Evolutionary conservation across 306 rosid genomes (phyloP).

Genomic region (Hylodesmum podocarpum): DNA sequence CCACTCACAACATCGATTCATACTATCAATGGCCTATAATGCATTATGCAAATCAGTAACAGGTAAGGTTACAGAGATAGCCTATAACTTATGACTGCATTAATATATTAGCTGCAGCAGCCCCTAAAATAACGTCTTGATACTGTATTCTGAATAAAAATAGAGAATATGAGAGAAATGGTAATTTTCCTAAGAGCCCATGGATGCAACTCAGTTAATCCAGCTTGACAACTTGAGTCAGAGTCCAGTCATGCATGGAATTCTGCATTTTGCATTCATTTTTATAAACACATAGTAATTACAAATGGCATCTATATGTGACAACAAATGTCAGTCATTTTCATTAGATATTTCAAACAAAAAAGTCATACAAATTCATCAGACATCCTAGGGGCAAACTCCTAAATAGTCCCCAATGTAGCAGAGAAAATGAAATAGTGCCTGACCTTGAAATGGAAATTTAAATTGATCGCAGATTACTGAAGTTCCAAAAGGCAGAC

Average conservation of each 20-base stretch:
- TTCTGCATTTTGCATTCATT: constrained; percentile 3
- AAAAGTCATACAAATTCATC: constrained; percentile 22
- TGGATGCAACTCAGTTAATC: constrained; percentile 4
- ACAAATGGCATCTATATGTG: constrained; percentile 1
- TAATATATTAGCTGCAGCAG: neutral
- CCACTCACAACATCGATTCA: neutral
- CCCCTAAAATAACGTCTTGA: neutral
- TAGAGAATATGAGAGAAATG: neutral
- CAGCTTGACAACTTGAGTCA: constrained; percentile 10
- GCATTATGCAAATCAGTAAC: neutral
- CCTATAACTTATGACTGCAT: neutral
- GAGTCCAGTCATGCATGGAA: neutral
- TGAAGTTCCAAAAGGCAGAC: constrained; percentile 83
- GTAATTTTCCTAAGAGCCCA: neutral
- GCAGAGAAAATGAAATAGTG: constrained; percentile 17
- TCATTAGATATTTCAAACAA: constrained; percentile 28
- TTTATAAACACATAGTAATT: constrained; percentile 7
- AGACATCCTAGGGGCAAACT: constrained; percentile 1
- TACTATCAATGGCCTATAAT: neutral
- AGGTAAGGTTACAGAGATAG: neutral
- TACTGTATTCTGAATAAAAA: neutral
- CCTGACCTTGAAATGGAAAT: constrained; percentile 33
- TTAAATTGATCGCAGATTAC: constrained; percentile 30
- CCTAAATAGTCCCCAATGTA: constrained; percentile 17
- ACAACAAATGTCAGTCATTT: too few species aligned